phyloP scores from a whole-genome alignment of 345 rosid genomes.

The Euclidium syriacum region DNA sequence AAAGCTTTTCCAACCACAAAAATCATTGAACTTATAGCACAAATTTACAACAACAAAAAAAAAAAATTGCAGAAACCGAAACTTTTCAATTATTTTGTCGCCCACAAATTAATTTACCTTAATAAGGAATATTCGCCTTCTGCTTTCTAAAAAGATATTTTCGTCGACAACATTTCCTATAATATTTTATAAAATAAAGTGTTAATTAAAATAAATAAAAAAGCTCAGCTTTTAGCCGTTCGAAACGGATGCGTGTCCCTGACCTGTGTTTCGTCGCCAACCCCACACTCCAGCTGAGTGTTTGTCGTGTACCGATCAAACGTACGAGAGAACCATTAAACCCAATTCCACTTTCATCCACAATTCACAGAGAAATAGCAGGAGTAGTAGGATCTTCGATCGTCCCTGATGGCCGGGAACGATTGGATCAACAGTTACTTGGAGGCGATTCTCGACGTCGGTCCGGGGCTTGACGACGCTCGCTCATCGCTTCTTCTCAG shows the following conservation, averaged over 20 bases:
- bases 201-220: background rate
- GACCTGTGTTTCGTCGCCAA: slow-evolving; percentile 19
- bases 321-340: slow-evolving; percentile 17
- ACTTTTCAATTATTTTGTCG: too few relatives aligned
- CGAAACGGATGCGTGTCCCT: slow-evolving; percentile 31
- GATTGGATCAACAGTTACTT: slow-evolving; percentile 98
- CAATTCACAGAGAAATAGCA: background rate
- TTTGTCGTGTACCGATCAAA: slow-evolving; percentile 19
- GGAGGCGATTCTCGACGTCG: slow-evolving; percentile 98
- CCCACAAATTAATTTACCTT: too few relatives aligned
- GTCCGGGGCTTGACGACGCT: slow-evolving; percentile 76
- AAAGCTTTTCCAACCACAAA: too few relatives aligned
- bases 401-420: slow-evolving; percentile 77
- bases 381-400: background rate
- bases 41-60: too few relatives aligned
- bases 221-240: slow-evolving; percentile 16
- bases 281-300: slow-evolving; percentile 18
- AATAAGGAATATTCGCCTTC: too few relatives aligned
- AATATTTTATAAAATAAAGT: background rate
- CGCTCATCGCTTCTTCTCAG: slow-evolving; percentile 79
- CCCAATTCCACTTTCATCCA: background rate
- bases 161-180: background rate
- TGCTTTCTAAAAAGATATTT: background rate
- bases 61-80: too few relatives aligned
- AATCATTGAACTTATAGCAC: too few relatives aligned